Conservation (phyloP, 495 filamentous ascomycete genomes). For the Trichocladium uniseriatum region DNA sequence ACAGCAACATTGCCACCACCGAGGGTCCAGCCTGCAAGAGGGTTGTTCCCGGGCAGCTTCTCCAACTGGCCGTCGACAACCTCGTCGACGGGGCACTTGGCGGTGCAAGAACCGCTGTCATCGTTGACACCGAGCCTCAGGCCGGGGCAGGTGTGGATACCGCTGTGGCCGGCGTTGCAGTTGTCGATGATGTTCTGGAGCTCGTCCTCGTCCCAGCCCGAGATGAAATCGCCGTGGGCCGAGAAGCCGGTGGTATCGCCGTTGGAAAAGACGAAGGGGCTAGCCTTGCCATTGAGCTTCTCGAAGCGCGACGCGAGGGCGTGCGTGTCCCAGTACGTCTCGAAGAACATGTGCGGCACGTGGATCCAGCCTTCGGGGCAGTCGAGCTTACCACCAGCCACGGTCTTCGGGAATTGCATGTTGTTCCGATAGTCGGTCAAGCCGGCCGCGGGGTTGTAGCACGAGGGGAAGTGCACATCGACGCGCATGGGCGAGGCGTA, state of each 20-base stretch:
- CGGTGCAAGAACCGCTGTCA: conserved; percentile 36
- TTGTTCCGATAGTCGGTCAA: conserved; percentile 41
- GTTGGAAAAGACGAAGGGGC: conserved; percentile 58
- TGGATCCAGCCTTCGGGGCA: conserved; percentile 55
- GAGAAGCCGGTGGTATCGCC: conserved; percentile 49
- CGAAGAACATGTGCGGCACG: conserved; percentile 54
- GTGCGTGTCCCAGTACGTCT: conserved; percentile 56
- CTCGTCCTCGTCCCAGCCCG: conserved; percentile 56
- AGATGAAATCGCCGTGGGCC: conserved; percentile 63
- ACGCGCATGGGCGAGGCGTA: conserved; percentile 46
- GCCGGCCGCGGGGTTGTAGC: conserved; percentile 51
- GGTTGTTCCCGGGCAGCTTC: conserved; percentile 53
- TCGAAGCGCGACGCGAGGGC: conserved; percentile 41
- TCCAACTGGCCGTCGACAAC: conserved; percentile 24
- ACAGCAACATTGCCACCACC: conserved; percentile 20
- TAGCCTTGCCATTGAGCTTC: conserved; percentile 46
- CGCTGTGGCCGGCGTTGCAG: conserved; percentile 46
- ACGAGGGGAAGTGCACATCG: conserved; percentile 46
- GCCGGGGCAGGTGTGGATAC: conserved; percentile 48
- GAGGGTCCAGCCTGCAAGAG: conserved; percentile 32
- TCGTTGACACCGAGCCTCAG: conserved; percentile 35
- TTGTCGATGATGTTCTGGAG: conserved; percentile 53
- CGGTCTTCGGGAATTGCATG: conserved; percentile 43
- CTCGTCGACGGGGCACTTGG: conserved; percentile 34
- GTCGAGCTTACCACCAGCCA: conserved; percentile 42